A percentile compares a stretch with the other conserved stretches of the same genome.
phyloP scores from a whole-genome alignment of 2,329 filamentous ascomycete species.

The Neocatenulostroma microsporum region DNA sequence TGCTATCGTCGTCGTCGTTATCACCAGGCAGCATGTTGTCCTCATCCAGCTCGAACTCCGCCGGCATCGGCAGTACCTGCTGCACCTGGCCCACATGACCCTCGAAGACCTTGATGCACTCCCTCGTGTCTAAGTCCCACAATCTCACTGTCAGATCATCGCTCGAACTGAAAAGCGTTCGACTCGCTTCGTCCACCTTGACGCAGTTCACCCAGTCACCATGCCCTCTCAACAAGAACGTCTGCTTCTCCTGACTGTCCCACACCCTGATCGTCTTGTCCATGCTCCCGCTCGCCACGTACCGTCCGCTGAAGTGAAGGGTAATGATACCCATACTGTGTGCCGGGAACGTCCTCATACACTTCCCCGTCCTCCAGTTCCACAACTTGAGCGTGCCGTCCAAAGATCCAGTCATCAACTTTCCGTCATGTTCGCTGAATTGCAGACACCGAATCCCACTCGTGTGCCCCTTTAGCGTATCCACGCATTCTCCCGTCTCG shows the following conservation, averaged over 20 bases:
- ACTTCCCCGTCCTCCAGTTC: constrained; percentile 92
- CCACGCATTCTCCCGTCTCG: constrained; percentile 74
- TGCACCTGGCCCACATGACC: constrained; percentile 95
- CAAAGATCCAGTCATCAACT: constrained; percentile 82
- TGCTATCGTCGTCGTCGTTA: constrained; percentile 36
- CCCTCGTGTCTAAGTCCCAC: constrained; percentile 82
- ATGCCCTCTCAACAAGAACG: constrained; percentile 74
- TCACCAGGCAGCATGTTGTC: constrained; percentile 49
- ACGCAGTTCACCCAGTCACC: constrained; percentile 97
- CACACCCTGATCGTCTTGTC: constrained; percentile 88
- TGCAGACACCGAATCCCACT: constrained; percentile 81
- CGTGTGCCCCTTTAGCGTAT: constrained; percentile 76
- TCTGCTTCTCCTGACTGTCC: constrained; percentile 78
- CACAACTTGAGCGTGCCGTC: constrained; percentile 86
- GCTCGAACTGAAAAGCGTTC: constrained; percentile 84
- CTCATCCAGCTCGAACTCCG: constrained; percentile 84
- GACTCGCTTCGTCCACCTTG: constrained; percentile 61
- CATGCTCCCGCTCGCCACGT: constrained; percentile 80
- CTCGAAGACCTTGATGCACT: constrained; percentile 68
- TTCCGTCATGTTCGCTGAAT: constrained; percentile 85
- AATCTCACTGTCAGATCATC: constrained; percentile 87
- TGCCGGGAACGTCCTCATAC: constrained; percentile 69
- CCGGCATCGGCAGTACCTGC: constrained; percentile 74
- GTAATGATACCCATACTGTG: constrained; percentile 79
- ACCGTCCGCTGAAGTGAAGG: constrained; percentile 76